Conservation (phyloP, 2,329 filamentous ascomycete genomes). For the Aureobasidium uvarum region DNA sequence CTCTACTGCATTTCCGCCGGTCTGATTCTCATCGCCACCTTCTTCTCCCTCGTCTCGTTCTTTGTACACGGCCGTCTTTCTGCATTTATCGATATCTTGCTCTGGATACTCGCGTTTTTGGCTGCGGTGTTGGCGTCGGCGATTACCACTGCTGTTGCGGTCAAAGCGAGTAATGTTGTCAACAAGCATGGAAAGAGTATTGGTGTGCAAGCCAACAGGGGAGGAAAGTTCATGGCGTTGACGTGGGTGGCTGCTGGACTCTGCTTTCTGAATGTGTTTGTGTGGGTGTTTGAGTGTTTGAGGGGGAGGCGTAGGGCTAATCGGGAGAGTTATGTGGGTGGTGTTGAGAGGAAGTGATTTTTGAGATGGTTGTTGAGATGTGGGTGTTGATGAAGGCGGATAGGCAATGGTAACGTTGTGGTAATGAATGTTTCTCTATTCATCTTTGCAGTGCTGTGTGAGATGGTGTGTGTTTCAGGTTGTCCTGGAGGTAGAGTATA, state of each 20-base stretch:
- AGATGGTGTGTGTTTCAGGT: too few relatives aligned
- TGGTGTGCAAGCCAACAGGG: conserved; percentile 51
- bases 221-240: conserved; percentile 56
- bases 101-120: conserved; percentile 54
- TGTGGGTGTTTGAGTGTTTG: conserved; percentile 20
- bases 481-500: too few relatives aligned
- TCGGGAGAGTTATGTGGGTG: background rate
- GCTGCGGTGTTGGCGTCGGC: conserved; percentile 70
- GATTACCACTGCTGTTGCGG: conserved; percentile 63
- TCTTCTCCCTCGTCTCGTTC: conserved; percentile 48
- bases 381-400: too few relatives aligned
- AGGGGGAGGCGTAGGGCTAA: background rate
- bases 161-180: conserved; percentile 54
- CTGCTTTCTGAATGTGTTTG: conserved; percentile 31
- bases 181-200: conserved; percentile 54
- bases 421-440: too few relatives aligned
- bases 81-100: conserved; percentile 51
- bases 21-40: conserved; percentile 51
- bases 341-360: background rate
- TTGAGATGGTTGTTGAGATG: too few relatives aligned
- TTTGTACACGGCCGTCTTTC: conserved; percentile 48
- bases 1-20: conserved; percentile 60
- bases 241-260: conserved; percentile 57
- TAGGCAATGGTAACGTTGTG: too few relatives aligned
- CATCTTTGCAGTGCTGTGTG: too few relatives aligned